phyloP scores from a whole-genome alignment of 495 filamentous ascomycete species.

The Xanthoparmelia taractica region DNA sequence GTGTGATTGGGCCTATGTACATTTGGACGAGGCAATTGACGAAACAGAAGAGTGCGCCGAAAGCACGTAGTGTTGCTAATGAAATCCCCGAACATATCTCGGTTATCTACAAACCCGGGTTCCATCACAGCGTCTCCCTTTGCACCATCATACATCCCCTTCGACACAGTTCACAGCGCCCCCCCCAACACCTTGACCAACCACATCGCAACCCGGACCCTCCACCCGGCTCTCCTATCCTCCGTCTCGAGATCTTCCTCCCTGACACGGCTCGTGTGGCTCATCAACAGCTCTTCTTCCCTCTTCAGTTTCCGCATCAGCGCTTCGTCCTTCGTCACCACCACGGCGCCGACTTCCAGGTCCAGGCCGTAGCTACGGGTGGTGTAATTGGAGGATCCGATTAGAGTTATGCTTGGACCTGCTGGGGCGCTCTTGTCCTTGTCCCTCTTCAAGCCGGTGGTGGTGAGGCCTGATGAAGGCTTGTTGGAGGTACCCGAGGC shows the following conservation, averaged over 20 bases:
- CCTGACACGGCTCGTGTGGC: constrained; percentile 56
- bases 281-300: constrained; percentile 71
- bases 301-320: constrained; percentile 65
- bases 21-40: not conserved
- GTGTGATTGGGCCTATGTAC: not conserved
- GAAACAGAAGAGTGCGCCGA: no score
- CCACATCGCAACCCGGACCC: constrained; percentile 87
- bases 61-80: no score
- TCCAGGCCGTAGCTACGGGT: constrained; percentile 87
- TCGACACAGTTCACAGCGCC: constrained; percentile 9
- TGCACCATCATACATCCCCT: not conserved
- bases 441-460: not conserved
- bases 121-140: not conserved
- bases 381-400: constrained; percentile 94
- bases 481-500: not conserved
- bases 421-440: constrained; percentile 36
- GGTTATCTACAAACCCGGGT: not conserved
- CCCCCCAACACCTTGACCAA: constrained; percentile 62
- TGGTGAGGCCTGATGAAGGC: not conserved
- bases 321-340: constrained; percentile 70
- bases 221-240: constrained; percentile 76
- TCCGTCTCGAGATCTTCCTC: constrained; percentile 67
- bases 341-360: constrained; percentile 74
- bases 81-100: no score
- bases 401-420: constrained; percentile 66